Evolutionary conservation across 2,329 filamentous ascomycete species (phyloP).

Genomic region (Ceratocystis alfenasii): DNA sequence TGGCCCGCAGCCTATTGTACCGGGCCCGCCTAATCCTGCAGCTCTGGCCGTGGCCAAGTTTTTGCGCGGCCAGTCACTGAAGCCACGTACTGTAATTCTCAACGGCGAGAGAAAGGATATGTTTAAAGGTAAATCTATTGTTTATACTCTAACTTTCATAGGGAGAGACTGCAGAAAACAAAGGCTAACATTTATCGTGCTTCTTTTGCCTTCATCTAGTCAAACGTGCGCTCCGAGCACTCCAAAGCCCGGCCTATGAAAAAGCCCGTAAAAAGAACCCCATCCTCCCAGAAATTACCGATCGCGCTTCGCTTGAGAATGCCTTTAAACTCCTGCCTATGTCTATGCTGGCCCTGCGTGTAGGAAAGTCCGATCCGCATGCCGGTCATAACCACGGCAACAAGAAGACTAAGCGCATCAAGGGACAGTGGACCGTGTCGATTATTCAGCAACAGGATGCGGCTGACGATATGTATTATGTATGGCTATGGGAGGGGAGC

Average conservation of each 20-base stretch:
- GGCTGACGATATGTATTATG: slow-evolving; percentile 78
- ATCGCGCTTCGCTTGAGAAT: slow-evolving; percentile 82
- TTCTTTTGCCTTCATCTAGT: slow-evolving; percentile 42
- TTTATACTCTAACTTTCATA: neutral
- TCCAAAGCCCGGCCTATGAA: slow-evolving; percentile 78
- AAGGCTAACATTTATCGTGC: slow-evolving; percentile 5
- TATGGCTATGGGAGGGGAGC: slow-evolving; percentile 89
- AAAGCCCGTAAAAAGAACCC: slow-evolving; percentile 86
- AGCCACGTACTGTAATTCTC: slow-evolving; percentile 80
- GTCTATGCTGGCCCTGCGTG: slow-evolving; percentile 83
- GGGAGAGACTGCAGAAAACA: neutral
- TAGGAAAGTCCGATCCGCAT: slow-evolving; percentile 61
- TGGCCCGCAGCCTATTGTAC: slow-evolving; percentile 51
- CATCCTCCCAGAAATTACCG: slow-evolving; percentile 73
- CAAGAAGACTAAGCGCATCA: slow-evolving; percentile 76
- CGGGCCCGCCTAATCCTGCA: slow-evolving; percentile 75
- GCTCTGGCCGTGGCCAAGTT: slow-evolving; percentile 84
- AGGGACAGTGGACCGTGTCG: slow-evolving; percentile 90
- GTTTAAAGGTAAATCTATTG: slow-evolving; percentile 61
- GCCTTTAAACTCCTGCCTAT: slow-evolving; percentile 89
- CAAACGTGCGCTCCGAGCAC: slow-evolving; percentile 84
- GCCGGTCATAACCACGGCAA: slow-evolving; percentile 54
- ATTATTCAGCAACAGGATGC: slow-evolving; percentile 95
- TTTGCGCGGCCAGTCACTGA: slow-evolving; percentile 70
- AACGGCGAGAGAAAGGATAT: slow-evolving; percentile 96